Conservation (phyloP, 495 filamentous ascomycete species). For the Penicillium psychrofluorescens region DNA sequence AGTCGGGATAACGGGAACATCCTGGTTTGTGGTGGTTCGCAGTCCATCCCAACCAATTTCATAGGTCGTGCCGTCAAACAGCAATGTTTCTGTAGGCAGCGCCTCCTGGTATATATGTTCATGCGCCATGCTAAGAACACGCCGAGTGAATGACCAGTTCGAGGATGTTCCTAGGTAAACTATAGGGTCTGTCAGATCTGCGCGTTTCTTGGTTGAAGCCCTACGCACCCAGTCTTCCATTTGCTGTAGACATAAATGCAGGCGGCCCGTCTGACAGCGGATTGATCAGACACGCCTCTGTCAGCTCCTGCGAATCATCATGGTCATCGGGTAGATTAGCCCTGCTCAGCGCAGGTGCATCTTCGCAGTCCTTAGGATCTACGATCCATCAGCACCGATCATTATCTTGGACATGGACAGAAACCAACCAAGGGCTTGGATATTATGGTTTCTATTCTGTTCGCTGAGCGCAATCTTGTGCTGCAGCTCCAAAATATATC, state of each 20-base stretch:
- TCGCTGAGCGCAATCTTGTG: slow-evolving; percentile 21
- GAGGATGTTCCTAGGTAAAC: slow-evolving; percentile 40
- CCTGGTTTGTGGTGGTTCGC: slow-evolving; percentile 13
- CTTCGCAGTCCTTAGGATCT: slow-evolving; percentile 13
- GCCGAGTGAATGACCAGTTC: slow-evolving; percentile 39
- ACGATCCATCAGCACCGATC: slow-evolving; percentile 1
- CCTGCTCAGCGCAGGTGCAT: slow-evolving; percentile 4
- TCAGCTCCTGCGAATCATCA: slow-evolving; percentile 9
- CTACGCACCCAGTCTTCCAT: slow-evolving; percentile 23
- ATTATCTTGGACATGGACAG: neutral
- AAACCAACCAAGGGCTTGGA: slow-evolving; percentile 8
- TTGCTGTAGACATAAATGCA: slow-evolving; percentile 25
- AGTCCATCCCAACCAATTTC: slow-evolving; percentile 35
- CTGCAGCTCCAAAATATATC: slow-evolving; percentile 33
- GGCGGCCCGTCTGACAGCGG: slow-evolving; percentile 31
- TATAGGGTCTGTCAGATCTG: slow-evolving; percentile 4
- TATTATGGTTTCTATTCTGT: slow-evolving; percentile 12
- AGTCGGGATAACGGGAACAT: slow-evolving; percentile 25
- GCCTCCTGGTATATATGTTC: slow-evolving; percentile 26
- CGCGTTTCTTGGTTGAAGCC: neutral
- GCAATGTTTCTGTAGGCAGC: slow-evolving; percentile 24
- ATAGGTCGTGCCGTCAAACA: slow-evolving; percentile 33
- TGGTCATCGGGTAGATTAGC: slow-evolving; percentile 1
- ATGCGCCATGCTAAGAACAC: slow-evolving; percentile 32
- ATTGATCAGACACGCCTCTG: slow-evolving; percentile 25